Conservation (phyloP, 78 protist genomes). For the Planoprotostelium fungivorum region DNA sequence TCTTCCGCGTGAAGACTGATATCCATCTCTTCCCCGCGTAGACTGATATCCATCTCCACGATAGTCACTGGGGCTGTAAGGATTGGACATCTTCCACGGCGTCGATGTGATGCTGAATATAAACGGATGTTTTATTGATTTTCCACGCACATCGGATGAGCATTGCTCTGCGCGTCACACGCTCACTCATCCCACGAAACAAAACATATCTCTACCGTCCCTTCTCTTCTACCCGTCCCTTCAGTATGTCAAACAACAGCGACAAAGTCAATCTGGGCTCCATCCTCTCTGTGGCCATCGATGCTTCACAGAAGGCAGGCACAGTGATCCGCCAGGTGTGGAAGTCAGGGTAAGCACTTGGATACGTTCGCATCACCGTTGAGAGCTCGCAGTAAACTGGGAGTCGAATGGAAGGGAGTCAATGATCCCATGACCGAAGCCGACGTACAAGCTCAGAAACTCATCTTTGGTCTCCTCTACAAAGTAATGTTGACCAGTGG, state of each 20-base stretch:
- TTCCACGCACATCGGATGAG: too few species aligned
- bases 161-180: too few species aligned
- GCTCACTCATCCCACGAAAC: too few species aligned
- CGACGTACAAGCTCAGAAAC: slow-evolving; percentile 43
- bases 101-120: too few species aligned
- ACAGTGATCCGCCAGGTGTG: not conserved
- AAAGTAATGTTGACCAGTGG: not conserved
- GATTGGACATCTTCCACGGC: too few species aligned
- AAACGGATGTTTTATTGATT: too few species aligned
- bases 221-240: too few species aligned
- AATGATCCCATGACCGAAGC: slow-evolving; percentile 68
- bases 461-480: slow-evolving; percentile 32
- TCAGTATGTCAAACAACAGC: not conserved
- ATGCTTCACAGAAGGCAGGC: not conserved
- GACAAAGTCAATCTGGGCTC: not conserved
- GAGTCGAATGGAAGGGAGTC: slow-evolving; percentile 7
- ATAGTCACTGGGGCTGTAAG: too few species aligned
- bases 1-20: too few species aligned
- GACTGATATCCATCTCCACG: too few species aligned
- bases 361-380: not conserved
- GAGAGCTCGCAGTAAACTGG: not conserved
- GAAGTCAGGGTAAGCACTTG: not conserved
- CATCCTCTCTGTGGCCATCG: not conserved
- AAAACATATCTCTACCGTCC: too few species aligned
- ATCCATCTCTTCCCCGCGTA: too few species aligned